These are phyloP conservation scores for Ophiocordyceps camponoti-leonardi DNA, from an alignment of 2,329 filamentous ascomycete genomes.

Conservation along the genomic window DNA sequence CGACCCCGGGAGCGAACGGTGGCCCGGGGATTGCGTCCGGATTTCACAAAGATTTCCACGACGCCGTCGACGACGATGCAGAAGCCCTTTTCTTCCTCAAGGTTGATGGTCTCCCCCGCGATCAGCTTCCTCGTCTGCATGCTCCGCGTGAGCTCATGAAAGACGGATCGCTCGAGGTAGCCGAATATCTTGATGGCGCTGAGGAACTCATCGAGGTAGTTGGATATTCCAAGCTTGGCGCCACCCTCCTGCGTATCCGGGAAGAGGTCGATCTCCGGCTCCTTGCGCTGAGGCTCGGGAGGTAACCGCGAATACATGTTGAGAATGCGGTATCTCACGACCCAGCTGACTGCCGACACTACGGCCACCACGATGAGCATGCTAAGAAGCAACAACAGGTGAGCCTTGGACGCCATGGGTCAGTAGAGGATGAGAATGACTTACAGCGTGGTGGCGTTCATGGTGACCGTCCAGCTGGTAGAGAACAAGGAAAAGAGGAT, in stretches of 20 bases:
- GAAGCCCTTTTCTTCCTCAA: conserved; percentile 97
- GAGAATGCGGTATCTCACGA: conserved; percentile 85
- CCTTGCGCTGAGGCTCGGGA: conserved; percentile 87
- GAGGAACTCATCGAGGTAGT: conserved; percentile 92
- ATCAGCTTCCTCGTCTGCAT: conserved; percentile 98
- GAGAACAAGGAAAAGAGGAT: conserved; percentile 82
- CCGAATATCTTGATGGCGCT: conserved; percentile 99
- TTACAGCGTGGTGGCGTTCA: conserved; percentile 94
- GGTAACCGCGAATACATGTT: conserved; percentile 94
- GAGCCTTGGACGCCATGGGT: conserved; percentile 3
- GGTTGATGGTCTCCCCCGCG: conserved; percentile 81
- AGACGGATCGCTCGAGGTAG: conserved; percentile 88
- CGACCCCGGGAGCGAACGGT: conserved; percentile 7
- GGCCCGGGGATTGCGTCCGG: conserved; percentile 37
- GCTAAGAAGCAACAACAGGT: conserved; percentile 18
- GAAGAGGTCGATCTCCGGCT: conserved; percentile 88
- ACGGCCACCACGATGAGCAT: conserved; percentile 62
- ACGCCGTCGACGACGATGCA: conserved; percentile 92
- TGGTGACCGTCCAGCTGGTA: conserved; percentile 86
- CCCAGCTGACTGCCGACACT: conserved; percentile 78
- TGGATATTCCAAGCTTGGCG: conserved; percentile 79
- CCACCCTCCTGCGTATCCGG: conserved; percentile 83
- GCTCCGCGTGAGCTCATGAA: conserved; percentile 89
- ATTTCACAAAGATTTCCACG: conserved; percentile 97
- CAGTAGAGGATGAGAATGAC: conserved; percentile 10